Evolutionary conservation across 441 rosid genomes (phyloP).

Genomic region (Eutrema salsugineum): DNA sequence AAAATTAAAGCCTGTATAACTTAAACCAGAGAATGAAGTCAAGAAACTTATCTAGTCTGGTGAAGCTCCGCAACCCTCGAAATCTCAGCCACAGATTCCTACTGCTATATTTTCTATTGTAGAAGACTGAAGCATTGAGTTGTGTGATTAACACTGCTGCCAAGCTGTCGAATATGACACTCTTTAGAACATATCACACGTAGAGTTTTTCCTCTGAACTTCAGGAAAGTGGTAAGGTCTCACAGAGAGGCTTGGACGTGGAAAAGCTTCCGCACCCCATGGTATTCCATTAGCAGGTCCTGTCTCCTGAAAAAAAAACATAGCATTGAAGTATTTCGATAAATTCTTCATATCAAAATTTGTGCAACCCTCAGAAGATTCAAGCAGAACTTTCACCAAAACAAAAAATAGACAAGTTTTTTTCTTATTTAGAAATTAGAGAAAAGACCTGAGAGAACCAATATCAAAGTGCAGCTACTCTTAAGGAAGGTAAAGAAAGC

Average conservation of each 20-base stretch:
- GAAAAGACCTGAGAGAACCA: background rate
- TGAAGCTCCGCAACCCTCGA: too few relatives aligned
- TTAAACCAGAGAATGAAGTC: too few relatives aligned
- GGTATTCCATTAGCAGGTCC: conserved; percentile 35
- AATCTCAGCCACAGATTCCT: too few relatives aligned
- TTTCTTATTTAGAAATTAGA: background rate
- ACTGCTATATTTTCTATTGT: conserved; percentile 3
- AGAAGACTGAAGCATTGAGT: conserved; percentile 20
- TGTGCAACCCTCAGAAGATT: conserved; percentile 14
- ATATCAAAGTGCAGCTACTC: background rate
- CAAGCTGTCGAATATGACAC: conserved; percentile 6
- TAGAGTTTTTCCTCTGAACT: conserved; percentile 30
- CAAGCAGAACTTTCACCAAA: background rate
- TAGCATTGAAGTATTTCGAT: background rate
- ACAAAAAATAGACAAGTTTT: too few relatives aligned
- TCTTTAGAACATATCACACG: background rate
- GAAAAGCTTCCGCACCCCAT: conserved; percentile 39
- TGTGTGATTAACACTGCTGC: conserved; percentile 1
- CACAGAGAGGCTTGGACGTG: conserved; percentile 32
- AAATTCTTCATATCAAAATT: background rate
- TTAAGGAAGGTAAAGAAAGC: background rate
- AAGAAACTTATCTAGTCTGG: too few relatives aligned
- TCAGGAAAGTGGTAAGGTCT: conserved; percentile 39
- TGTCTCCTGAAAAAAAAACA: conserved; percentile 37
- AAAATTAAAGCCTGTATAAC: too few relatives aligned